Base-by-base conservation (phyloP, 2,329 filamentous ascomycete species). In the Paecilomyces variotii region DNA sequence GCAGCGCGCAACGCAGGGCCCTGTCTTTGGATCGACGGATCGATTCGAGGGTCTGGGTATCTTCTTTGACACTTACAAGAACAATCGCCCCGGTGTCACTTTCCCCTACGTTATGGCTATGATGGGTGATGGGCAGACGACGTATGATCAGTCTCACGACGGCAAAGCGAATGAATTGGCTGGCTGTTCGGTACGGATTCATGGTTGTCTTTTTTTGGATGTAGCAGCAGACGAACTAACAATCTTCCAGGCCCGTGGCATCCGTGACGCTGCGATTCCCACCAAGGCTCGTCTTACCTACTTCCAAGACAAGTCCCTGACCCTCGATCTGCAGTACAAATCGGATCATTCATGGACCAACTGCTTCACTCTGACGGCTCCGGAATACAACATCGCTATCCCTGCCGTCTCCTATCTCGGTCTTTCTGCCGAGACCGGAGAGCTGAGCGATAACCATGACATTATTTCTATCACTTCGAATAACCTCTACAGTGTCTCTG, bases 61-160 rank as follows among this genome's bases (percentile, higher is more conserved):
- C 75, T 97, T 97, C 80, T 85, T 99, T 78, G 94, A 99, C 74
- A 99, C 94, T 52, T 99, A 99, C 83, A 99, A 99, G 86, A 99
- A 99, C 81, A 96, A 97, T 80, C 87, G 94, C 12, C 93, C 94
- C 0, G 94, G 94, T 51, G 88, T 91, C 50, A 89, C 96, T 53
- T 99, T 99, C 77, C 94, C 94, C 55, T 97, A 96, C 72, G 88
- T 99, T 69, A 97, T 97, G 92, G 93, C 92, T 62, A 97, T 97
- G 94, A 82, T 91, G 65, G 94, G 94, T 60, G 94, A 99, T 73
- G 93, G 94, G 62, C 81, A 91, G 72, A 96, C 88, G 5, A 73
- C 80, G 12, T 99, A 99, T 77, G 91, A 97, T 80, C 91, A 97
- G 79, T 86, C 87, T 67, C 92, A 92, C 69, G 94, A 99, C 70